phyloP scores from a whole-genome alignment of 1,284 basidiomycete species.

The Wolfiporia cocos region DNA sequence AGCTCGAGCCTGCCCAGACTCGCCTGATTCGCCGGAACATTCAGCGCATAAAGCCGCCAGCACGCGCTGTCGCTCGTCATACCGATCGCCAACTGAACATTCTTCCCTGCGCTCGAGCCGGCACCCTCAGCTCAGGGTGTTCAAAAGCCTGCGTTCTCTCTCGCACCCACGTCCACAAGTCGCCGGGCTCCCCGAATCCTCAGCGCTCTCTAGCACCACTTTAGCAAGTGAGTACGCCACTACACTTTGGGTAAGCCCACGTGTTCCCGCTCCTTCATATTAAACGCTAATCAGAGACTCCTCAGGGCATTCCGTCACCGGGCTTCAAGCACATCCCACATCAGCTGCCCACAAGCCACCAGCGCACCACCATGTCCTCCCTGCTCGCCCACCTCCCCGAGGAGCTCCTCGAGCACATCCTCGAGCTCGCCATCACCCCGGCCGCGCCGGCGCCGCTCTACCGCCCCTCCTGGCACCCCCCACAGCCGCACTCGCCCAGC shows the following conservation, averaged over 20 bases:
- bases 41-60: neutral
- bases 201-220: neutral
- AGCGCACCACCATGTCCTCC: constrained; percentile 11
- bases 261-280: neutral
- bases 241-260: neutral
- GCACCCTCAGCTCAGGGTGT: too few relatives aligned
- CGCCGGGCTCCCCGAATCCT: neutral
- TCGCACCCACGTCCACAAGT: too few relatives aligned
- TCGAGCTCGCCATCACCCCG: constrained; percentile 32
- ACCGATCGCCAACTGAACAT: too few relatives aligned
- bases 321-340: too few relatives aligned
- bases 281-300: neutral
- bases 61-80: neutral
- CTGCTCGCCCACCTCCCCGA: constrained; percentile 42
- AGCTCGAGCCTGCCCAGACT: too few relatives aligned
- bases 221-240: neutral
- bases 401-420: constrained; percentile 49
- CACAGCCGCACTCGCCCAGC: constrained; percentile 4
- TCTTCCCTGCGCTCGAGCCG: too few relatives aligned
- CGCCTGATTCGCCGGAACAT: neutral
- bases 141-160: too few relatives aligned
- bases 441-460: constrained; percentile 11
- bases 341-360: too few relatives aligned
- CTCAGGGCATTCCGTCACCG: neutral
- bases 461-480: constrained; percentile 27